A percentile compares a stretch with the other conserved stretches of the same genome.
Conservation (phyloP, 495 filamentous ascomycete species). For the Podospora pseudoanserina region DNA sequence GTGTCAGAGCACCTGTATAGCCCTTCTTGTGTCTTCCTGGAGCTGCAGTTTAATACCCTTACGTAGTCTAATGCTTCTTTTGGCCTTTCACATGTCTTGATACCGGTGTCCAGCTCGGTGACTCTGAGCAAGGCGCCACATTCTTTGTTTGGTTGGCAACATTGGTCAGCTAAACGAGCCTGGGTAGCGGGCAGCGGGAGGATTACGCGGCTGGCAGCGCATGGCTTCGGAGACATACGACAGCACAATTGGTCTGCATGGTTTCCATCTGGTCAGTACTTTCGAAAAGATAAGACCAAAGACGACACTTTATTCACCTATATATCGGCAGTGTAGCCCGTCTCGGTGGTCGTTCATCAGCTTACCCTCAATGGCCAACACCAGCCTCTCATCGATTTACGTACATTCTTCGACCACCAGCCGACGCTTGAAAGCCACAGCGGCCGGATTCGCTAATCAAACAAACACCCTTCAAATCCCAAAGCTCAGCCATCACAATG, state of each 20-base stretch:
- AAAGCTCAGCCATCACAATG: constrained; percentile 2
- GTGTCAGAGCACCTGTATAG: background rate
- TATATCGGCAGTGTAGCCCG: background rate
- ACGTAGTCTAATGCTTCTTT: background rate
- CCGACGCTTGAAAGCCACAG: no score
- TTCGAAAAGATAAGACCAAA: background rate
- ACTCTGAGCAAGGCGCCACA: background rate
- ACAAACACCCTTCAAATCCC: no score
- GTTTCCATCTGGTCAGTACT: background rate
- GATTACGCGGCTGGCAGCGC: background rate
- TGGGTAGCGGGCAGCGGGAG: background rate
- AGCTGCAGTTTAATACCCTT: background rate
- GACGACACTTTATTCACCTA: background rate
- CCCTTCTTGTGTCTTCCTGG: background rate
- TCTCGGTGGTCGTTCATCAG: background rate
- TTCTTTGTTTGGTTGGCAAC: background rate
- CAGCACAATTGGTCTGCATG: background rate
- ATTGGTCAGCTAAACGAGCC: background rate
- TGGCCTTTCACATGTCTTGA: background rate
- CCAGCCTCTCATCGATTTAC: background rate
- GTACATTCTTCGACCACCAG: no score
- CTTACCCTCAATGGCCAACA: background rate
- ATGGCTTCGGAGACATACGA: background rate
- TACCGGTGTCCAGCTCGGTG: background rate
- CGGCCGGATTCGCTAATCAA: no score